phyloP scores from a whole-genome alignment of 768 basidiomycete species.

The Suillus sp. region DNA sequence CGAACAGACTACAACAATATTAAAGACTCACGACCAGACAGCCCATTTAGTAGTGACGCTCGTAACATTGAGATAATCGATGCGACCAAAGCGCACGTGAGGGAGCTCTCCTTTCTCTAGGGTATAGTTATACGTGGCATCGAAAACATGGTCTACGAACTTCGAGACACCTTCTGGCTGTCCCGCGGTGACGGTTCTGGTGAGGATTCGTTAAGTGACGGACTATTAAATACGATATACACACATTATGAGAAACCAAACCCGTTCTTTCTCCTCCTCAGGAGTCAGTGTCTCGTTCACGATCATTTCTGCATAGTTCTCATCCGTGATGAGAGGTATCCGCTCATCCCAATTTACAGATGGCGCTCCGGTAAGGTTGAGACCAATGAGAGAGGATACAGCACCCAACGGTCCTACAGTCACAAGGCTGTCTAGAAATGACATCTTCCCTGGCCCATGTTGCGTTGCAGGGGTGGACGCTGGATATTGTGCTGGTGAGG shows the following conservation, averaged over 20 bases:
- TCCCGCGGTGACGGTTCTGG: conserved; percentile 58
- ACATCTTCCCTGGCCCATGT: conserved; percentile 18
- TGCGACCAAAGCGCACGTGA: conserved; percentile 78
- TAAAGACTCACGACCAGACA: conserved; percentile 73
- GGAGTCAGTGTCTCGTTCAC: conserved; percentile 66
- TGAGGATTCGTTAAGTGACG: not conserved
- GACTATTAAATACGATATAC: conserved; percentile 27
- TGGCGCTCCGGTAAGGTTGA: conserved; percentile 65
- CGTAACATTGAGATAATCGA: conserved; percentile 88
- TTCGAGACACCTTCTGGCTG: conserved; percentile 68
- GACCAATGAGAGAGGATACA: conserved; percentile 58
- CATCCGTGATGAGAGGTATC: conserved; percentile 79
- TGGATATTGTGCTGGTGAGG: conserved; percentile 22
- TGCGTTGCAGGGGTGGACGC: conserved; percentile 29
- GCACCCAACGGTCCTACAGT: conserved; percentile 54
- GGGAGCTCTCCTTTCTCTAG: conserved; percentile 61
- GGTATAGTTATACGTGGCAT: conserved; percentile 69
- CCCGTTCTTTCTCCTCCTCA: conserved; percentile 65
- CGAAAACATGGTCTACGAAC: conserved; percentile 72
- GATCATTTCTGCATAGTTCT: conserved; percentile 73
- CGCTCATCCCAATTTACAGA: conserved; percentile 64
- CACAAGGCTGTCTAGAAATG: conserved; percentile 42
- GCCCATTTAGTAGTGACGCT: conserved; percentile 83
- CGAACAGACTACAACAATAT: conserved; percentile 2
- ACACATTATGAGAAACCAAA: conserved; percentile 82